Evolutionary conservation across 768 basidiomycete species (phyloP).

Genomic region (Suillus subalutaceus): DNA sequence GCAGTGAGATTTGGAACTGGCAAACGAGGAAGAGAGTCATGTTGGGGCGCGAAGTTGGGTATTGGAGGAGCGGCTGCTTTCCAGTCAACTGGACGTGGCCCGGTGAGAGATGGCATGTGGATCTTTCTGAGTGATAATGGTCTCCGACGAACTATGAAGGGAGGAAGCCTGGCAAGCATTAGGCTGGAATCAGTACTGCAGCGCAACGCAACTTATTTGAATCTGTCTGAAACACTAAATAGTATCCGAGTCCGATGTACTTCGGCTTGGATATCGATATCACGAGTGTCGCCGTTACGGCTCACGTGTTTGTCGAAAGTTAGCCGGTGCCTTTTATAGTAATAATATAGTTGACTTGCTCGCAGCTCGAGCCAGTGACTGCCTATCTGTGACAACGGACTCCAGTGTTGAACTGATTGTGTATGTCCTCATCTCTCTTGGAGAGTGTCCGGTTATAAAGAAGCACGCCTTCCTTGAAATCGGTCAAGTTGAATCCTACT

Average conservation of each 20-base stretch:
- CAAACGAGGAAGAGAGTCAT: conserved; percentile 59
- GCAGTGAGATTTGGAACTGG: conserved; percentile 72
- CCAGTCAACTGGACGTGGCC: conserved; percentile 60
- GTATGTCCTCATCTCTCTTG: neutral
- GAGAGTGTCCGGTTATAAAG: too few species aligned
- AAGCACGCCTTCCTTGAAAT: too few species aligned
- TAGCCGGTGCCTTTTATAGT: neutral
- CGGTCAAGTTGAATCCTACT: too few species aligned
- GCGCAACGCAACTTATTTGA: neutral
- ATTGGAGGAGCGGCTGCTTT: conserved; percentile 69
- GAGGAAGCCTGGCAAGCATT: neutral
- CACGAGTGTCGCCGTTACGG: neutral
- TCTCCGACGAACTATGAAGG: too few species aligned
- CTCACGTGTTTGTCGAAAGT: conserved; percentile 1
- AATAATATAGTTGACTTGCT: neutral
- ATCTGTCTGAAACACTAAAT: neutral
- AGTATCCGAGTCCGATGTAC: neutral
- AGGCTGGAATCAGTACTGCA: neutral
- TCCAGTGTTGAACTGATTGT: neutral
- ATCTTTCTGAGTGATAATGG: neutral
- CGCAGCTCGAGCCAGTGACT: too few species aligned
- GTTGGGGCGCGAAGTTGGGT: conserved; percentile 68
- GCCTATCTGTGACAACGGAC: too few species aligned
- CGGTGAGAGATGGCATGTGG: conserved; percentile 19
- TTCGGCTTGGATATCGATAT: neutral